Evolutionary conservation across 257 asterid species (phyloP).

Genomic region (Gentiana dahurica): DNA sequence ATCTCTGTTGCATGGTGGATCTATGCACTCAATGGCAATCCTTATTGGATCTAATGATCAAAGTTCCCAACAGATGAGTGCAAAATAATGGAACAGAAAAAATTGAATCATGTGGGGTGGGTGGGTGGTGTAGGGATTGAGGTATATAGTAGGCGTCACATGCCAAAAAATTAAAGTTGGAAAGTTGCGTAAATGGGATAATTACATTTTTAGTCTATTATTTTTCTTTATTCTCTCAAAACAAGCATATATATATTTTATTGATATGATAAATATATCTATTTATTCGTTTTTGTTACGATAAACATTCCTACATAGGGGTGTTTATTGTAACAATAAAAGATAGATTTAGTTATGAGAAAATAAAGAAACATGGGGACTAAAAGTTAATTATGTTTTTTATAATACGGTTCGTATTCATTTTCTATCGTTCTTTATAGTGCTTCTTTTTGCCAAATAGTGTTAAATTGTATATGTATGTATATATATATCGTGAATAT

Average conservation of each 20-base stretch:
- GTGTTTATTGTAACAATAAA: no score
- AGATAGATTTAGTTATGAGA: no score
- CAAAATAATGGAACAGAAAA: conserved; percentile 24
- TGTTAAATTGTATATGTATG: conserved; percentile 15
- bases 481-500: no score
- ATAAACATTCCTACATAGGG: no score
- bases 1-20: conserved; percentile 22
- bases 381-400: neutral
- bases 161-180: neutral
- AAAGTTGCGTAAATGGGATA: neutral
- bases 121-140: conserved; percentile 3
- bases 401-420: neutral
- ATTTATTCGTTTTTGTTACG: no score
- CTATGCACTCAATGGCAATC: conserved; percentile 39
- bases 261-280: no score
- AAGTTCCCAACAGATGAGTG: conserved; percentile 20
- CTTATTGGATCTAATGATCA: conserved; percentile 46
- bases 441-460: conserved; percentile 25
- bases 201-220: neutral
- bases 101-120: conserved; percentile 6
- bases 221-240: no score
- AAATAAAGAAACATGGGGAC: neutral
- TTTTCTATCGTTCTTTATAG: conserved; percentile 12
- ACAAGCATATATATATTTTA: no score
- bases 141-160: conserved; percentile 7